Percentiles rank a stretch among this genome's conserved stretches.
These are phyloP conservation scores for Physcomitrium patens DNA, from an alignment of 225 moss, liverwort and hornwort genomes.

Conservation along the genomic window DNA sequence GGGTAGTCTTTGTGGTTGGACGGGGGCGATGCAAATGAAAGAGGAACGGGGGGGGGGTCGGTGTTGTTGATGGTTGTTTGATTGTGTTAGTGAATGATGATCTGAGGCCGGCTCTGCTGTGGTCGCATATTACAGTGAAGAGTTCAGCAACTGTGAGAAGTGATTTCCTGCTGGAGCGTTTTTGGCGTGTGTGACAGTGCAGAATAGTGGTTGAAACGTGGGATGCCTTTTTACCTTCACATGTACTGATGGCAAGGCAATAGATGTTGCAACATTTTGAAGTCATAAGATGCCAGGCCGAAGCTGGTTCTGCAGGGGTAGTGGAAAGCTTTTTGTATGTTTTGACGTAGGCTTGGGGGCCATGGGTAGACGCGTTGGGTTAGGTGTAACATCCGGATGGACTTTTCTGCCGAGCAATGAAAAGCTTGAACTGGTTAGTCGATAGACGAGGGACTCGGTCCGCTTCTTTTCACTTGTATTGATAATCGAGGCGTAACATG, in stretches of 20 bases:
- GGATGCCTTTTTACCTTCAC: slow-evolving; percentile 56
- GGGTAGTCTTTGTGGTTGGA: no score
- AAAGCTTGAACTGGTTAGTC: slow-evolving; percentile 55
- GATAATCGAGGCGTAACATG: slow-evolving; percentile 25
- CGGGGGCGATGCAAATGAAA: no score
- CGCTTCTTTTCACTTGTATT: slow-evolving; percentile 40
- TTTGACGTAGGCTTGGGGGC: slow-evolving; percentile 42
- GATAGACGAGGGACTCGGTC: slow-evolving; percentile 39
- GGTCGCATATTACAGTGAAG: slow-evolving; percentile 72
- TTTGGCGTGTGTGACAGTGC: slow-evolving; percentile 70
- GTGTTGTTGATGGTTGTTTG: slow-evolving; percentile 47
- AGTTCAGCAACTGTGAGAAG: slow-evolving; percentile 67
- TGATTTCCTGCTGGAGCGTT: slow-evolving; percentile 68
- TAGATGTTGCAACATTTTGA: slow-evolving; percentile 63
- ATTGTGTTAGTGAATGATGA: slow-evolving; percentile 45
- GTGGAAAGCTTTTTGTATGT: slow-evolving; percentile 39
- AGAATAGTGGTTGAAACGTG: slow-evolving; percentile 60
- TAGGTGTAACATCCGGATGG: slow-evolving; percentile 50
- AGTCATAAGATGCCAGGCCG: slow-evolving; percentile 60
- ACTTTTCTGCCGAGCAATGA: slow-evolving; percentile 46
- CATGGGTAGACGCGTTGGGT: slow-evolving; percentile 52
- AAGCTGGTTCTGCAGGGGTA: slow-evolving; percentile 55
- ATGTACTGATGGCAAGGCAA: slow-evolving; percentile 67
- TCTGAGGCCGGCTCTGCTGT: slow-evolving; percentile 74
- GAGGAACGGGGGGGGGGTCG: neutral